Base-by-base conservation (phyloP, 176 grass and related monocot genomes). In the Stipa capillata region DNA sequence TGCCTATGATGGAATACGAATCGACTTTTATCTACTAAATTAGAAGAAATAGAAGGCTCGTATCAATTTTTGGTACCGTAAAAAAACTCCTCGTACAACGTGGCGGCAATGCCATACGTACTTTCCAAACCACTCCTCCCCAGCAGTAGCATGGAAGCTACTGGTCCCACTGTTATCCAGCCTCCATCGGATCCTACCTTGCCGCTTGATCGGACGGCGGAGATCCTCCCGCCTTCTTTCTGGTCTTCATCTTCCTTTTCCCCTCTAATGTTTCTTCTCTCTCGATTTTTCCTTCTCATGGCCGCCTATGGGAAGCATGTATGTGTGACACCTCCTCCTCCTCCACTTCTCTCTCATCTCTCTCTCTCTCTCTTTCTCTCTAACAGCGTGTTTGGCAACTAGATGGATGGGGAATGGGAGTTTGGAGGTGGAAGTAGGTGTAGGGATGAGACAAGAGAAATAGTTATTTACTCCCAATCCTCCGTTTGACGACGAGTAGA, bases 151-250 rank as follows among this genome's bases (percentile, higher is more conserved):
- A 2, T n/a, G n/a, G n/a, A n/a, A n/a, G n/a, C n/a, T n/a, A n/a
- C n/a, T n/a, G n/a, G n/a, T n/a, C n/a, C n/a, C n/a, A n/a, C n/a
- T n/a, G n/a, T n/a, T n/a, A n/a, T n/a, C n/a, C n/a, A n/a, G 41
- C 64, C 13, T 33, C 54, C n/a, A 16, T 35, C 41, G 2, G 88
- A 86, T 86, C 79, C 41, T 13, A 66, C 28, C 37, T 65, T 45
- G 21, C 79, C 68, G 74, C 76, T 61, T 54, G 39, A 84, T 84
- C 79, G 10, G 56, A 84, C 84, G 89, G 80, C 6, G 14, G 1
- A 0, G 40, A 44, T 79, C 18, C 42, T 8, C 25, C 20, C 45
- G 7, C 61, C 43, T 8, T n/a, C 32, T 7, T 33, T 39, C n/a
- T n/a, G n/a, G n/a, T 31, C 11, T 18, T 65, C 40, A 12, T 44